These are phyloP conservation scores for Flaveria bidentis DNA, from an alignment of 129 eudicot species.

Conservation along the genomic window DNA sequence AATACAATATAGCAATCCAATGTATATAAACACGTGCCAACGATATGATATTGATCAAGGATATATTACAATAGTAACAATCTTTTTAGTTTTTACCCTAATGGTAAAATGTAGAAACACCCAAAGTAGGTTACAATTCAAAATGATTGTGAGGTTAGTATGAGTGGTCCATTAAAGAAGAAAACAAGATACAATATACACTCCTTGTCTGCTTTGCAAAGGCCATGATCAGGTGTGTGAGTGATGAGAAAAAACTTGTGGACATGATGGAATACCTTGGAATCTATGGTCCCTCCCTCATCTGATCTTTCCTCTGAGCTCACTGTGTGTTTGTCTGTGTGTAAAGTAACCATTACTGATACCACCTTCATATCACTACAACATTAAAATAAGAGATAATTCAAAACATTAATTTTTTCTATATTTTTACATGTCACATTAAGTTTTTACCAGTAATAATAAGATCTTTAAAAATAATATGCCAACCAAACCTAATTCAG, in stretches of 20 bases:
- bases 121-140: constrained; percentile 22
- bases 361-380: constrained; percentile 36
- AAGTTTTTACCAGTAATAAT: not conserved
- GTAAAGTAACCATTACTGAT: constrained; percentile 39
- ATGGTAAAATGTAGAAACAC: constrained; percentile 12
- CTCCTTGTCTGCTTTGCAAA: constrained; percentile 34
- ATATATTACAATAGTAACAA: not conserved
- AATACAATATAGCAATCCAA: not conserved
- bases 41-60: not conserved
- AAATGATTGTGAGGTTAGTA: constrained; percentile 21
- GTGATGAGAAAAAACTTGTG: constrained; percentile 37
- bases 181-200: constrained; percentile 19
- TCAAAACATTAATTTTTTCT: not conserved
- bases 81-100: not conserved
- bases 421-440: not conserved
- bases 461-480: too few relatives aligned
- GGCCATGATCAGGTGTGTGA: constrained; percentile 33
- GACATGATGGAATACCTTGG: constrained; percentile 37
- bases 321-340: constrained; percentile 38
- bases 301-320: constrained; percentile 28
- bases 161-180: constrained; percentile 28
- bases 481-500: too few relatives aligned
- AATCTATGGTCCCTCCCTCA: constrained; percentile 44
- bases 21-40: not conserved
- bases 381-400: constrained; percentile 19